These are phyloP conservation scores for Elongisporangium anandrum DNA, from an alignment of 352 stramenopile species.

Conservation along the genomic window DNA sequence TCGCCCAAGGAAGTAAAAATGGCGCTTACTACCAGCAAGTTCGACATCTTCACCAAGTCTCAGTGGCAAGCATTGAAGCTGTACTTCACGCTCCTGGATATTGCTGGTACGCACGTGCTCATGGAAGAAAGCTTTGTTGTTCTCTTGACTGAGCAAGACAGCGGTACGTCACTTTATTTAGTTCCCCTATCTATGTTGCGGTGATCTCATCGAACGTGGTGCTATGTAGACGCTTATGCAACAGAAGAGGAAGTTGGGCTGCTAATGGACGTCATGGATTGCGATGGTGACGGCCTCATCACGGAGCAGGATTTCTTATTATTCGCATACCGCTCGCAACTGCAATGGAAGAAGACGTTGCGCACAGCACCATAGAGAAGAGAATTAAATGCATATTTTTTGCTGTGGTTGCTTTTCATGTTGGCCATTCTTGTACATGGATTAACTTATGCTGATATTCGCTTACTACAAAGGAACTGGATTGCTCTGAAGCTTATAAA, in stretches of 20 bases:
- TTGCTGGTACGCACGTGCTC: slow-evolving; percentile 61
- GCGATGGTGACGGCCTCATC: slow-evolving; percentile 70
- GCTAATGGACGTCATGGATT: slow-evolving; percentile 77
- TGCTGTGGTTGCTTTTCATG: neutral
- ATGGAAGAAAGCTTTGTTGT: slow-evolving; percentile 82
- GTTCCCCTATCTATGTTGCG: slow-evolving; percentile 1
- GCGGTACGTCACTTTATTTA: slow-evolving; percentile 37
- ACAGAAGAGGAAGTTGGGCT: slow-evolving; percentile 77
- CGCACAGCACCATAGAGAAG: slow-evolving; percentile 7
- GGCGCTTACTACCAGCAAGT: slow-evolving; percentile 1
- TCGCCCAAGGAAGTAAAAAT: slow-evolving; percentile 2
- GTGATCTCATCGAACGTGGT: slow-evolving; percentile 1
- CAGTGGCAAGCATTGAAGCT: slow-evolving; percentile 80
- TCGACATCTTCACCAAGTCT: slow-evolving; percentile 61
- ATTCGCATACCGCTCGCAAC: slow-evolving; percentile 69
- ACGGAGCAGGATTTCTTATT: slow-evolving; percentile 79
- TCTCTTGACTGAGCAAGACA: slow-evolving; percentile 76
- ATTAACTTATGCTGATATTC: neutral
- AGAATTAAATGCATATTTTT: slow-evolving; percentile 2
- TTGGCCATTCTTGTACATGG: neutral
- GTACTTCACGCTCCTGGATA: slow-evolving; percentile 65
- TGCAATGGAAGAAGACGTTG: slow-evolving; percentile 56
- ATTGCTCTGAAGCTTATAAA: too few species aligned
- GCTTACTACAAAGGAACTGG: too few species aligned
- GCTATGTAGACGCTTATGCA: slow-evolving; percentile 63